Percentiles rank a stretch among this genome's conserved stretches.
Evolutionary conservation across 306 rosid genomes (phyloP).

Genomic region (Sesbania bispinosa): DNA sequence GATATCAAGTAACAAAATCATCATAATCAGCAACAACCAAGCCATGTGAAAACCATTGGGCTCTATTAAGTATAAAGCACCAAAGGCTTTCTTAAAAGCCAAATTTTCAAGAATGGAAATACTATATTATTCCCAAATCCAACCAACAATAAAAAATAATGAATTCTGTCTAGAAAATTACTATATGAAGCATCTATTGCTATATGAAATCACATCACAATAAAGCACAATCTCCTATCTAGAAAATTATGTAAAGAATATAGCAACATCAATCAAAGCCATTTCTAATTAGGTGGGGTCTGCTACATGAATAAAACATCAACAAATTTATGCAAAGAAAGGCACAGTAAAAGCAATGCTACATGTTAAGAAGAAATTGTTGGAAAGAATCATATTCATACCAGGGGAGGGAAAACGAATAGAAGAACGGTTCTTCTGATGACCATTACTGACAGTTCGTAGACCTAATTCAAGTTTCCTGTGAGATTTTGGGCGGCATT

Average conservation of each 20-base stretch:
- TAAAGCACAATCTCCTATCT: not conserved
- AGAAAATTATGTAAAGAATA: not conserved
- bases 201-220: not conserved
- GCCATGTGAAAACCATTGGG: no score
- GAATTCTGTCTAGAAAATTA: not conserved
- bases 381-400: slow-evolving; percentile 18
- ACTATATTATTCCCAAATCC: not conserved
- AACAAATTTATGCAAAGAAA: not conserved
- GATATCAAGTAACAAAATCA: no score
- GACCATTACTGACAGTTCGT: slow-evolving; percentile 46
- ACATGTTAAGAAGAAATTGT: not conserved
- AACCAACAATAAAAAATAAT: not conserved
- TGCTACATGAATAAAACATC: not conserved
- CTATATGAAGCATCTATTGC: not conserved
- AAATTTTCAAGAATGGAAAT: not conserved
- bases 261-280: no score
- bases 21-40: no score
- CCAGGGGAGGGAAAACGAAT: slow-evolving; percentile 68
- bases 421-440: slow-evolving; percentile 79
- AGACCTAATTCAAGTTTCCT: slow-evolving; percentile 64
- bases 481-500: slow-evolving; percentile 67
- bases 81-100: not conserved
- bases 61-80: no score
- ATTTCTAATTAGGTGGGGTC: no score
- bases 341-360: not conserved